Evolutionary conservation across 2,329 filamentous ascomycete species (phyloP).

Genomic region (Sporothrix protearum): DNA sequence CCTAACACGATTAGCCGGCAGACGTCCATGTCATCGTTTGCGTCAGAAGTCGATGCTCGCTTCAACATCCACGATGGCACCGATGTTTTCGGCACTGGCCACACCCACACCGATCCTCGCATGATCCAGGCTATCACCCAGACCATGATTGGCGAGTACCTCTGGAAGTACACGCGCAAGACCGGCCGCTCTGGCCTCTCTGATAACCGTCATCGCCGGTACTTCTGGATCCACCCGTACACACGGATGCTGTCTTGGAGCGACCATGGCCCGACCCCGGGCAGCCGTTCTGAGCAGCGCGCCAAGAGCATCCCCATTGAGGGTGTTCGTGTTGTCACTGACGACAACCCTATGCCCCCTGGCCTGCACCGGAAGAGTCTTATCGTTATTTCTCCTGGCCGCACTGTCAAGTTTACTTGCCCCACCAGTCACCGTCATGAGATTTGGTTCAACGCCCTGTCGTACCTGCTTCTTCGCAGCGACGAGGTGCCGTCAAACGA

Average conservation of each 20-base stretch:
- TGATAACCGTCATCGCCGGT: conserved; percentile 83
- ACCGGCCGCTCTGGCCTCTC: conserved; percentile 85
- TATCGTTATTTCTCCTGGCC: conserved; percentile 81
- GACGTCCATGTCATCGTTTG: conserved; percentile 92
- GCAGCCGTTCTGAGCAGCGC: conserved; percentile 68
- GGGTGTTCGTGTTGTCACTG: conserved; percentile 83
- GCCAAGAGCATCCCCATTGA: conserved; percentile 93
- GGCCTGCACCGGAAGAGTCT: conserved; percentile 93
- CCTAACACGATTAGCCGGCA: conserved; percentile 49
- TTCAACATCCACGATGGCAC: conserved; percentile 72
- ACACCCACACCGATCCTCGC: conserved; percentile 79
- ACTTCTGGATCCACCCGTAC: conserved; percentile 99
- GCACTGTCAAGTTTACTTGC: conserved; percentile 89
- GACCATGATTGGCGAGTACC: conserved; percentile 98
- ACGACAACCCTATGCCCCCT: conserved; percentile 93
- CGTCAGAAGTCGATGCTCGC: conserved; percentile 84
- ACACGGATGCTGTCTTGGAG: conserved; percentile 97
- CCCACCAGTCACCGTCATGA: conserved; percentile 91
- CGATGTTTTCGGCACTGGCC: conserved; percentile 46
- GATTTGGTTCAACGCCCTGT: conserved; percentile 97
- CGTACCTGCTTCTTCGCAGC: conserved; percentile 81
- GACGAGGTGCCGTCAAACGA: conserved; percentile 46
- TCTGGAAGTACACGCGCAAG: conserved; percentile 99
- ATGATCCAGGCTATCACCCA: conserved; percentile 99
- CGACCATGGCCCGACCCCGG: conserved; percentile 76